Evolutionary conservation across 441 rosid genomes (phyloP).

Genomic region (Adansonia rubrostipa): DNA sequence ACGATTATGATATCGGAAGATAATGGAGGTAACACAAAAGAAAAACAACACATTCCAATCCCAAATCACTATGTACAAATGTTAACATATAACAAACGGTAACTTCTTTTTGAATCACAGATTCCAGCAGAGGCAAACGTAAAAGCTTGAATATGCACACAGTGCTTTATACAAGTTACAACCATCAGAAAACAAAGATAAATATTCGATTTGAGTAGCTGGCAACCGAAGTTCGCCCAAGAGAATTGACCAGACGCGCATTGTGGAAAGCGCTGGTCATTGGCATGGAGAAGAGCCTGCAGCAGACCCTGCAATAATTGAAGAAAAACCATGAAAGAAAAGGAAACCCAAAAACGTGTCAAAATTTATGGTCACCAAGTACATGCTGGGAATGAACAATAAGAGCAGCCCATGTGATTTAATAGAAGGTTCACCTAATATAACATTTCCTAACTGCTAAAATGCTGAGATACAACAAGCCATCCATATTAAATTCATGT

Average conservation of each 20-base stretch:
- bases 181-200: not conserved
- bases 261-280: not conserved
- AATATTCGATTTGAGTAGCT: not conserved
- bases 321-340: not conserved
- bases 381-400: not conserved
- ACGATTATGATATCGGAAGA: too few species aligned
- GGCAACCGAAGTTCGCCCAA: not conserved
- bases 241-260: not conserved
- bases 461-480: not conserved
- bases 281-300: not conserved
- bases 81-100: too few species aligned
- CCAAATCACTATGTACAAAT: too few species aligned
- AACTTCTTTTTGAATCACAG: not conserved
- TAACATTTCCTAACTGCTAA: not conserved
- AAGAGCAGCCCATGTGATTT: not conserved
- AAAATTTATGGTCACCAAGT: not conserved
- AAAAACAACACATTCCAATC: too few species aligned
- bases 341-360: not conserved
- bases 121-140: not conserved
- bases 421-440: not conserved
- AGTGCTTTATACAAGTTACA: not conserved
- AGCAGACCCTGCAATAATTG: not conserved
- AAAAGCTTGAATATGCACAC: not conserved
- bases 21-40: too few species aligned
- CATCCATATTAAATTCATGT: not conserved